A percentile compares a stretch with the other conserved stretches of the same genome.
phyloP scores from a whole-genome alignment of 805 yeast genomes.

The Yarrowia bubula region DNA sequence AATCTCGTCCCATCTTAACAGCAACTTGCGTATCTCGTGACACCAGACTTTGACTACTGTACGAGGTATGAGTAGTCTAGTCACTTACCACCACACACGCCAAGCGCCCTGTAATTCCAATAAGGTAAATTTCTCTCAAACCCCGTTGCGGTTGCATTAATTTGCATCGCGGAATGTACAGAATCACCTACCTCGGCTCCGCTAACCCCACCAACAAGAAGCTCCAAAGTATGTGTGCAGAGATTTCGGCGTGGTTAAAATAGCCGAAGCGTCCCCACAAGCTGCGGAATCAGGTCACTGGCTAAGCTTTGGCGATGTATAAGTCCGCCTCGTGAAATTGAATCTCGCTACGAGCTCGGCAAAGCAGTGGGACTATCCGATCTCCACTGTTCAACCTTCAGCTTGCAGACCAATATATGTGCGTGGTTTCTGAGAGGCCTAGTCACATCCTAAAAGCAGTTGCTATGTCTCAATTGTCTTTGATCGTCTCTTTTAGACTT shows the following conservation, averaged over 20 bases:
- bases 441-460: neutral
- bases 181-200: slow-evolving; percentile 9
- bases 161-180: neutral
- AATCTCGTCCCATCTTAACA: too few species aligned
- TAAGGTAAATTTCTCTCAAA: neutral
- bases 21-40: too few species aligned
- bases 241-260: neutral
- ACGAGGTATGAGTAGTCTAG: too few species aligned
- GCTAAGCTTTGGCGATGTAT: neutral
- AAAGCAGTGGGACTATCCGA: too few species aligned
- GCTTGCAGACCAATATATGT: too few species aligned
- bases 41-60: too few species aligned
- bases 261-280: neutral
- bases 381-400: too few species aligned
- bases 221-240: slow-evolving; percentile 4
- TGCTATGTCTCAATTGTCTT: neutral
- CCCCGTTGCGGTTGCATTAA: neutral
- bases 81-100: too few species aligned
- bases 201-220: neutral
- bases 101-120: neutral
- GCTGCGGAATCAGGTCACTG: neutral
- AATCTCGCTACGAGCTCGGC: too few species aligned
- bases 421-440: too few species aligned
- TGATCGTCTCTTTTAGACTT: too few species aligned
- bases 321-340: too few species aligned